Evolutionary conservation across 371 early-diverging fungal genomes (phyloP).

Genomic region (Globomyces sp.): DNA sequence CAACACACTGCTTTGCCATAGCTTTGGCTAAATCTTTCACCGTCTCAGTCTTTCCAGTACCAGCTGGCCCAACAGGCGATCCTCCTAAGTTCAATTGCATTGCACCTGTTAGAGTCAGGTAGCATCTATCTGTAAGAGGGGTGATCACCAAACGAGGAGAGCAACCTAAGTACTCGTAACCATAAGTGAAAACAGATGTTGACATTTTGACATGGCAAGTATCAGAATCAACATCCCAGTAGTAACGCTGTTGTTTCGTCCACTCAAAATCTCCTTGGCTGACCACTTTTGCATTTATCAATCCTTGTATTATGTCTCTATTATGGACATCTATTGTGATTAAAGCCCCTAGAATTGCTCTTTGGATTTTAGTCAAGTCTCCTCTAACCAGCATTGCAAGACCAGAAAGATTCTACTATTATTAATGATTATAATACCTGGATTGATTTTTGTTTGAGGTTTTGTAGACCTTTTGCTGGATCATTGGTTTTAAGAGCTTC

Average conservation of each 20-base stretch:
- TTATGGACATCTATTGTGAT: constrained; percentile 61
- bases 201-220: constrained; percentile 54
- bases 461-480: constrained; percentile 33
- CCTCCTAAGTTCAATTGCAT: constrained; percentile 58
- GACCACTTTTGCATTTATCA: constrained; percentile 40
- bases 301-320: constrained; percentile 52
- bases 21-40: constrained; percentile 62
- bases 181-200: constrained; percentile 51
- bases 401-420: constrained; percentile 39
- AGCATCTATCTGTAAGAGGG: constrained; percentile 57
- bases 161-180: constrained; percentile 58
- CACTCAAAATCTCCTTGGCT: constrained; percentile 54
- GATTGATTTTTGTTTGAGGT: constrained; percentile 41
- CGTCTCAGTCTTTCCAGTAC: constrained; percentile 64
- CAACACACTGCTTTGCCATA: constrained; percentile 57
- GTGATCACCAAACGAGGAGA: constrained; percentile 57
- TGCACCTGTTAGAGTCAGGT: constrained; percentile 55
- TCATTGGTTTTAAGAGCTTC: constrained; percentile 44
- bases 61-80: constrained; percentile 58
- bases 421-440: constrained; percentile 20
- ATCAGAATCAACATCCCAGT: constrained; percentile 56
- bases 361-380: constrained; percentile 51
- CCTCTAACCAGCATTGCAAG: constrained; percentile 53
- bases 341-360: constrained; percentile 53
- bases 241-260: constrained; percentile 55